Base-by-base conservation (phyloP, 139 green algal genomes). In the Coccomyxa sp. region DNA sequence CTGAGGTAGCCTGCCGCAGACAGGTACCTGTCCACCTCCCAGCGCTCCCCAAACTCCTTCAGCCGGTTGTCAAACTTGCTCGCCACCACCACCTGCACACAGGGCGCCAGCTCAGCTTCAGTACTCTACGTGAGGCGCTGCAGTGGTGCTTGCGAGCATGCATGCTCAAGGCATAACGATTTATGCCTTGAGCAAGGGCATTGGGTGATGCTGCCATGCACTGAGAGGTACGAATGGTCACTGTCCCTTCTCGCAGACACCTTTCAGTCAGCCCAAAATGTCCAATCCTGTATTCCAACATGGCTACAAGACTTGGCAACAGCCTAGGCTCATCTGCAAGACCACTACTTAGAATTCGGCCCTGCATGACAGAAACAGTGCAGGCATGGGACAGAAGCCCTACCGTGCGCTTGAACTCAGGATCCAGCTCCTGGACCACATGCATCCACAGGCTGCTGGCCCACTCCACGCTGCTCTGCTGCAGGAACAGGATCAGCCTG, bases 21-120 rank as follows among this genome's bases (percentile, higher is more conserved):
- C 35, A 98, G 85, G 76, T 97, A 98, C 54, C 94, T 94, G 83
- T 98, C 94, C 22, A 84, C 76, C 88, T 98, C 95, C 94, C 94
- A 97, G 16, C 94, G 87, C 84, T 98, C 91, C 8, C 71, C 81
- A 84, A 98, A 97, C 85, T 98, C 95, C 80, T 97, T 95, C 34
- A 97, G 82, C 8, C 95, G 90, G 86, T 98, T 98, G 87, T 98
- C 95, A 82, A 98, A 98, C 85, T 98, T 98, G 88, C 84, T 93
- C 75, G 90, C 89, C 22, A 98, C 95, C 75, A 98, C 90, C 50
- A 98, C 81, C 91, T 93, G 87, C 55, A 78, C 39, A 10, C 64
- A 38, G 50, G 68, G 24, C 68, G 34, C 5, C 12, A 29, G 34
- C 24, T 40, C 24, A 40, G 18, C 6, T 4, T 40, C 9, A 39